Evolutionary conservation across 257 asterid genomes (phyloP), one percentile per base, ranked within the genome.

Genomic region (Fraxinus pennsylvanica): DNA sequence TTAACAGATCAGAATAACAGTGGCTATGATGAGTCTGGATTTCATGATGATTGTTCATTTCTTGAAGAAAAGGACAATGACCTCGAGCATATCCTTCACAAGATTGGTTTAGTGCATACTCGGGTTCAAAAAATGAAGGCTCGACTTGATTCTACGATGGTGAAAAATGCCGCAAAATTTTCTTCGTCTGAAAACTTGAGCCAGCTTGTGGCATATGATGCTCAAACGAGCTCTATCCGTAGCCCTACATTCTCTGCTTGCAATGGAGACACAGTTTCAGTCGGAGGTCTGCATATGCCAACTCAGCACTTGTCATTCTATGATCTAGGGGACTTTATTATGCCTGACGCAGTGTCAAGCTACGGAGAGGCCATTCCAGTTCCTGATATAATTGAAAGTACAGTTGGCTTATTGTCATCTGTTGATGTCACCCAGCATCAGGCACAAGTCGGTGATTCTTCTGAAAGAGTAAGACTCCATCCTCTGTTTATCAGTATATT

Each of bases 101-200:
- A 90, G 79, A 94, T 94, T 41, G 97, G 91, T 76, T 39, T 81
- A 67, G 86, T 87, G 38, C 92, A 89, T n/a, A 54, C 76, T 78
- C 92, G 90, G 76, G 96, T 94, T 73, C 88, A 87, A 68, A 91
- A 88, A 81, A 43, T 94, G 86, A 92, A 91, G 85, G 77, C 84
- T 78, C 92, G 82, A 79, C 91, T 94, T 19, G 94, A 90, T 81
- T 66, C 83, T 0, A 86, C 90, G 41, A 85, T 87, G 89, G 80
- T 82, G 43, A 90, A 91, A 76, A 84, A 92, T 54, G 89, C 90
- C 14, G 79, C 84, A 69, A 91, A 85, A 85, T 90, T 94, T 84
- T 92, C 98, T 84, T 95, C 99, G 57, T 92, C 96, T 5, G 99
- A 92, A 89, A 92, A 92, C 82, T 85, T 92, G 84, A 88, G 86